Evolutionary conservation across 108 stramenopile species (phyloP).

Genomic region (Skeletonema grethae): DNA sequence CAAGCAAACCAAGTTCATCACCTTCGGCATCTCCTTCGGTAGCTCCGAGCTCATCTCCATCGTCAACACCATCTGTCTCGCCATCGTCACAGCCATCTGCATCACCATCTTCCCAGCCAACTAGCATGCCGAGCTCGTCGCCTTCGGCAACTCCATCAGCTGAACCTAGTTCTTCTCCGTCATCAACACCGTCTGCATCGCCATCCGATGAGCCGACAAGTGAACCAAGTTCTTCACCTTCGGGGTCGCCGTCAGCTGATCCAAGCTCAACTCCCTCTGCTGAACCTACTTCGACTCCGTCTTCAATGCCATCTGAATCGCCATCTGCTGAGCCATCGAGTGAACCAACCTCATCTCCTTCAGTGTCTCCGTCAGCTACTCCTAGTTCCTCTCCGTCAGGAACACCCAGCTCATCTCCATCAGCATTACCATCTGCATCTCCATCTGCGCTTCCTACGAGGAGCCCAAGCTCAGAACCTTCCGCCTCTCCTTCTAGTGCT

Average conservation of each 20-base stretch:
- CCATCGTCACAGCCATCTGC: too few species aligned
- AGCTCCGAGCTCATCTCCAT: too few species aligned
- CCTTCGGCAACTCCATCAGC: neutral
- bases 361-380: neutral
- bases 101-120: too few species aligned
- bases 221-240: neutral
- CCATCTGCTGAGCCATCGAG: neutral
- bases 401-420: neutral
- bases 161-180: neutral
- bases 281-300: neutral
- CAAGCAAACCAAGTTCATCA: neutral
- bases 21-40: neutral
- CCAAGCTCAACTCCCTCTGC: neutral
- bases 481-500: neutral
- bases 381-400: neutral
- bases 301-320: neutral
- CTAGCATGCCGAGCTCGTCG: too few species aligned
- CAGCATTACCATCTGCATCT: neutral
- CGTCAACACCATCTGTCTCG: too few species aligned
- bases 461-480: neutral
- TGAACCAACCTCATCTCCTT: neutral
- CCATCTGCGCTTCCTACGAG: neutral
- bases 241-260: neutral
- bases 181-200: neutral
- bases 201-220: neutral